A percentile compares a stretch with the other conserved stretches of the same genome.
Evolutionary conservation across 768 basidiomycete species (phyloP).

Genomic region (Lactarius hengduanensis): DNA sequence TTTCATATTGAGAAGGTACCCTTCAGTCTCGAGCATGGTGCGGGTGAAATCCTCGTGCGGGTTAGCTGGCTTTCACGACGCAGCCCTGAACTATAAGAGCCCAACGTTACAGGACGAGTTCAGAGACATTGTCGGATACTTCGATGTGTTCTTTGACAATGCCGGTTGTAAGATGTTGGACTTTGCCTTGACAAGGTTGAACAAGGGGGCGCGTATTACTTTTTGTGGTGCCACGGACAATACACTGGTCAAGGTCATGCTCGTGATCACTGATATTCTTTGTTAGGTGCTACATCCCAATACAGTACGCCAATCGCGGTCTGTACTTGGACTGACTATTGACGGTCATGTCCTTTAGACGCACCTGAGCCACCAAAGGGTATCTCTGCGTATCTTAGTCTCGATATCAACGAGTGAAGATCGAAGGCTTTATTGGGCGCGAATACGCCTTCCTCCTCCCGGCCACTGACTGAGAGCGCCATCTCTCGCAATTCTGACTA

Average conservation of each 20-base stretch:
- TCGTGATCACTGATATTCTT: conserved; percentile 9
- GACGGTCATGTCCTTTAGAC: conserved; percentile 41
- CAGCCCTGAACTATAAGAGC: conserved; percentile 85
- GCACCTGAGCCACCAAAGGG: conserved; percentile 54
- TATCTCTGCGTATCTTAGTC: conserved; percentile 53
- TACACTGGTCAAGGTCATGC: neutral
- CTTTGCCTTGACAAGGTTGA: conserved; percentile 70
- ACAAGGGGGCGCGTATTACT: conserved; percentile 72
- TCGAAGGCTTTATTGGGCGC: conserved; percentile 83
- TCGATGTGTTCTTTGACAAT: conserved; percentile 87
- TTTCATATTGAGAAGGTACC: conserved; percentile 59
- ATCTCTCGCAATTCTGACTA: conserved; percentile 65
- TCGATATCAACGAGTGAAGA: conserved; percentile 55
- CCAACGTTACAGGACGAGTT: conserved; percentile 68
- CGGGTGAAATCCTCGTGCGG: conserved; percentile 64
- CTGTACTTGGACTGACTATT: neutral
- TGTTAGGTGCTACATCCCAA: conserved; percentile 73
- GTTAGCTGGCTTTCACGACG: conserved; percentile 72
- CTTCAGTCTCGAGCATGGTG: conserved; percentile 52
- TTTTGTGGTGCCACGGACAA: conserved; percentile 63
- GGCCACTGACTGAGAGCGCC: neutral
- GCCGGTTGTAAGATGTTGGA: conserved; percentile 82
- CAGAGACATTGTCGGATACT: conserved; percentile 53
- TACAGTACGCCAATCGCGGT: conserved; percentile 55
- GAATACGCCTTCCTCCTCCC: conserved; percentile 29